A percentile compares a stretch with the other conserved stretches of the same genome.
These are phyloP conservation scores for Keithomyces neogunnii DNA, from an alignment of 2,329 filamentous ascomycete species.

Conservation along the genomic window DNA sequence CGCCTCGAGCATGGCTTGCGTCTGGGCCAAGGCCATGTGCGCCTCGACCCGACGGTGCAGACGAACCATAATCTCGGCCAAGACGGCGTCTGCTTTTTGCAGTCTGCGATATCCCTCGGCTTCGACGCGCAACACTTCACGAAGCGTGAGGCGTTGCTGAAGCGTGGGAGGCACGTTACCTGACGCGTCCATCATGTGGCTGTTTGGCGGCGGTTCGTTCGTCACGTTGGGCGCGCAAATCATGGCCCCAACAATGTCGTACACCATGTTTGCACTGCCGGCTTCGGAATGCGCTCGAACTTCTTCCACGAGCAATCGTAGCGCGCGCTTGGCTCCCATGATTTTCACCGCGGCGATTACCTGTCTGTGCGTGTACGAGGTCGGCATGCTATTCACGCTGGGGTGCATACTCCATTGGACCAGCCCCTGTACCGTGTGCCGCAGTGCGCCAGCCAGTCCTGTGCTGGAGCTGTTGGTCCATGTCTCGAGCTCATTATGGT, in stretches of 20 bases:
- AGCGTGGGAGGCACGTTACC: slow-evolving; percentile 25
- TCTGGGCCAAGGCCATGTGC: slow-evolving; percentile 43
- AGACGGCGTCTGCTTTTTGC: slow-evolving; percentile 44
- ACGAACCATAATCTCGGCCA: slow-evolving; percentile 54
- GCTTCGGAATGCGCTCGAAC: slow-evolving; percentile 52
- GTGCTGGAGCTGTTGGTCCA: slow-evolving; percentile 52
- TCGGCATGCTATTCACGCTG: slow-evolving; percentile 44
- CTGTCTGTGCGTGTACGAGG: slow-evolving; percentile 65
- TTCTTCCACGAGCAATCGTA: slow-evolving; percentile 59
- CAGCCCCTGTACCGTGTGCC: slow-evolving; percentile 53
- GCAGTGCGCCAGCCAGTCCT: slow-evolving; percentile 49
- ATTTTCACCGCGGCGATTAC: slow-evolving; percentile 53
- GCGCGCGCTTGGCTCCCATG: slow-evolving; percentile 51
- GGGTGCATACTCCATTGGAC: slow-evolving; percentile 59
- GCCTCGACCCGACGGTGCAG: slow-evolving; percentile 57
- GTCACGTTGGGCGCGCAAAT: slow-evolving; percentile 58
- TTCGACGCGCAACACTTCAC: slow-evolving; percentile 49
- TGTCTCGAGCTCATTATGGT: slow-evolving; percentile 58
- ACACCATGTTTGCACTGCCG: slow-evolving; percentile 50
- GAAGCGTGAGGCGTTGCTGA: slow-evolving; percentile 47
- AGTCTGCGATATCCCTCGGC: slow-evolving; percentile 49
- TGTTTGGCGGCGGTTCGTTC: slow-evolving; percentile 29
- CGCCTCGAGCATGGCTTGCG: slow-evolving; percentile 32
- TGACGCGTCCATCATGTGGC: slow-evolving; percentile 22
- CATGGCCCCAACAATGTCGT: slow-evolving; percentile 62